Base-by-base conservation (phyloP, 2,329 filamentous ascomycete species). In the Trichoderma atrobrunneum region DNA sequence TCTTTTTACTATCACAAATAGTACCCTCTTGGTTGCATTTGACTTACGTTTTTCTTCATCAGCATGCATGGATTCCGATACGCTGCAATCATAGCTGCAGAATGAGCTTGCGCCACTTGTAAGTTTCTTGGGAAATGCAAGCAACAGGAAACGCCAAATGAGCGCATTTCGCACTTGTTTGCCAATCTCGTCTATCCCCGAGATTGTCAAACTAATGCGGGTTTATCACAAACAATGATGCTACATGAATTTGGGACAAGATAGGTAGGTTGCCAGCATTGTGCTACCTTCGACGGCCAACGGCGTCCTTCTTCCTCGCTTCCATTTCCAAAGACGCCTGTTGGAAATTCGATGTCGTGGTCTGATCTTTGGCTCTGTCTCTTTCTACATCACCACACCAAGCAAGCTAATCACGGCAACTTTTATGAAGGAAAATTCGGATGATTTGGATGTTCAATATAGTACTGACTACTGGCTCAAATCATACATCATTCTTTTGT, bases 201-300 rank as follows among this genome's bases (percentile, higher is more conserved):
- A 57, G 30, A 57, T 34, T 64, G 54, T 34, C 32, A 28, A 24
- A 26, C 57, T 36, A 62, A 34, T 70, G 39, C 39, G n/a, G 30
- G 56, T 30, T 70, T 62, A 62, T 61, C 56, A 34, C 67, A 70
- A 70, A 70, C 57, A 69, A 69, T 61, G 57, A 69, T 61, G 18
- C 8, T 34, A 51, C 56, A 48, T 36, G 34, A 34, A 28, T 24
- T 54, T 43, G 51, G 67, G 21, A 32, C n/a, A 28, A 43, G 59
- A 54, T 30, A 48, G 30, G 36, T 36, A 26, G 21, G n/a, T 54
- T 18, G 10, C 39, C 48, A 54, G 39, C 39, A 21, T 59, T 36
- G 57, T 62, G 21, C 28, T 30, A 54, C 66, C n/a, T 26, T 24
- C 10, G 32, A 54, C 30, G 11, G 16, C 16, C 39, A 54, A 36